These are phyloP conservation scores for Boletus sp. DNA, from an alignment of 768 basidiomycete species.

Conservation along the genomic window DNA sequence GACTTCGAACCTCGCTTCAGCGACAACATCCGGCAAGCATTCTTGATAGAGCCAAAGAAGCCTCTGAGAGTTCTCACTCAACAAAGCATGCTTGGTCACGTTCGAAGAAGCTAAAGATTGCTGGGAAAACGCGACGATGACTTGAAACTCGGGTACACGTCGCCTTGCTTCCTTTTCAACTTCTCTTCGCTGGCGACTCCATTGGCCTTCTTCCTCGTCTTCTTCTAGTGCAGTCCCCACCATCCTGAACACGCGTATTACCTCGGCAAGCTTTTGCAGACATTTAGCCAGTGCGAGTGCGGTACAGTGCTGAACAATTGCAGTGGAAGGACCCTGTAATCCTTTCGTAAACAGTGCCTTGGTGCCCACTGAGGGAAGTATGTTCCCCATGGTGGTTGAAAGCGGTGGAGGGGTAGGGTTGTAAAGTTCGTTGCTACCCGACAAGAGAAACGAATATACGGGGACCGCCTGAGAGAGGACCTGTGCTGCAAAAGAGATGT, in stretches of 20 bases:
- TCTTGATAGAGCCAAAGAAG: slow-evolving; percentile 84
- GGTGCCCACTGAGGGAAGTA: slow-evolving; percentile 69
- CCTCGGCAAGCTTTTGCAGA: slow-evolving; percentile 63
- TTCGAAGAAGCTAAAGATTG: slow-evolving; percentile 34
- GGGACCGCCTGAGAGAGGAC: slow-evolving; percentile 80
- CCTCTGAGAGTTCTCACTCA: slow-evolving; percentile 77
- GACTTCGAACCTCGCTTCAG: slow-evolving; percentile 84
- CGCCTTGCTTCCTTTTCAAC: slow-evolving; percentile 71
- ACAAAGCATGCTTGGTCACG: slow-evolving; percentile 50
- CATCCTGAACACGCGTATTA: slow-evolving; percentile 46
- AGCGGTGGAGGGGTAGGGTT: slow-evolving; percentile 77
- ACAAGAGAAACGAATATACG: slow-evolving; percentile 54
- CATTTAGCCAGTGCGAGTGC: slow-evolving; percentile 76
- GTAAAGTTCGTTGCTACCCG: slow-evolving; percentile 43
- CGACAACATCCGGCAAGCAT: slow-evolving; percentile 67
- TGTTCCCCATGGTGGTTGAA: slow-evolving; percentile 64
- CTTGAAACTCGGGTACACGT: slow-evolving; percentile 83
- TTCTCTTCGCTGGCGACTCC: slow-evolving; percentile 63
- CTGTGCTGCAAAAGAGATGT: slow-evolving; percentile 76
- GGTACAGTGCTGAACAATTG: slow-evolving; percentile 81
- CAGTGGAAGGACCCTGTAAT: slow-evolving; percentile 59
- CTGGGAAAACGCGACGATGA: slow-evolving; percentile 80
- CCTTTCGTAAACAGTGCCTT: slow-evolving; percentile 80
- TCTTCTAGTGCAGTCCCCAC: slow-evolving; percentile 58
- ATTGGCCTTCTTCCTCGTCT: slow-evolving; percentile 62